phyloP scores from a whole-genome alignment of 2,329 filamentous ascomycete species.

The Karstenula rhodostoma region DNA sequence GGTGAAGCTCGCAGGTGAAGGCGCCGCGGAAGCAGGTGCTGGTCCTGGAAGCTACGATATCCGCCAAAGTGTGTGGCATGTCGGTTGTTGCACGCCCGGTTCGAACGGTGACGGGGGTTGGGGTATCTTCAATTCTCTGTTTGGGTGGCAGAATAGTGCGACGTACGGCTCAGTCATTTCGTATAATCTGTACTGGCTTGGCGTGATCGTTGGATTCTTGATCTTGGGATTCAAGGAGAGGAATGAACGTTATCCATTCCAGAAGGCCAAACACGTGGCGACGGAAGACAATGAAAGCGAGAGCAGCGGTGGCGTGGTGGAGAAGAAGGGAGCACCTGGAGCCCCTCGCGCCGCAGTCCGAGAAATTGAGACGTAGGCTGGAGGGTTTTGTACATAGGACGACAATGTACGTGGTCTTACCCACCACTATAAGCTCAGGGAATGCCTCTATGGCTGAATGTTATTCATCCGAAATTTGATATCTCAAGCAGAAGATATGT shows the following conservation, averaged over 20 bases:
- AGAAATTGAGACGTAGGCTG: background rate
- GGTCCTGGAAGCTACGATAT: constrained; percentile 84
- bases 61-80: constrained; percentile 79
- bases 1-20: constrained; percentile 70
- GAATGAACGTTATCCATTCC: constrained; percentile 32
- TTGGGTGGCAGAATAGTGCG: constrained; percentile 89
- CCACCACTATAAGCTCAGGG: too few relatives aligned
- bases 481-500: too few relatives aligned
- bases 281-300: constrained; percentile 5
- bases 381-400: background rate
- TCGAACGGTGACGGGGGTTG: constrained; percentile 78
- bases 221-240: constrained; percentile 72
- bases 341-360: background rate
- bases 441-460: too few relatives aligned
- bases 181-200: constrained; percentile 89
- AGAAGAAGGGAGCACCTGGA: background rate
- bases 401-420: background rate
- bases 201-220: constrained; percentile 70
- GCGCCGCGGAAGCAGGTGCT: constrained; percentile 67
- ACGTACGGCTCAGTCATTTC: constrained; percentile 87
- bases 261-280: constrained; percentile 4
- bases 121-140: constrained; percentile 85
- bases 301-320: background rate
- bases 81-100: constrained; percentile 82
- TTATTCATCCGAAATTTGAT: too few relatives aligned